Evolutionary conservation across 176 grass and related monocot genomes (phyloP), one percentile per base, ranked within the genome.

Genomic region (Lolium rigidum): DNA sequence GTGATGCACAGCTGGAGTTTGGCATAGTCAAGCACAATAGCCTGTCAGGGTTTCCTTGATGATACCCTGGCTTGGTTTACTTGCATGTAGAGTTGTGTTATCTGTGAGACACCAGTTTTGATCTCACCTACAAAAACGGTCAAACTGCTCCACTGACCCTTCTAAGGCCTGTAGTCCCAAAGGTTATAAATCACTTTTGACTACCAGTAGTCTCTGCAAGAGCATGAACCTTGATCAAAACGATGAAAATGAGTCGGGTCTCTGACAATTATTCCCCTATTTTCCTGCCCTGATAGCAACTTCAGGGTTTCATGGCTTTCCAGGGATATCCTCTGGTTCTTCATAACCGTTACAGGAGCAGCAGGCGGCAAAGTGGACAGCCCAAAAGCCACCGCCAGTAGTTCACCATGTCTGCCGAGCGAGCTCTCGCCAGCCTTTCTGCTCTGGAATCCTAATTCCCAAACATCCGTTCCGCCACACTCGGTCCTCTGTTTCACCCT

Each of bases 141-240:
- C 8, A 78, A 26, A 24, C 18, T 69, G 50, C 12, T 87, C 70
- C 26, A 21, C 49, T 56, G 66, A 63, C 66, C 28, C 31, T 84
- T 76, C 57, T 31, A 57, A 49, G 49, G 9, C 44, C 9, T 21
- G 5, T 37, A 78, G 52, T 44, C 78, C 78, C 64, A 25, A 77
- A 15, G 2, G 2, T 63, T 47, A 83, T n/a, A 55, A 3, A 75
- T 39, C 6, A 9, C n/a, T 22, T 65, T 55, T 50, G 14, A 44
- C 69, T 90, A 98, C 93, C 95, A 98, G 70, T 95, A 98, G 63
- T 91, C 89, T 71, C 87, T 69, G 70, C 95, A 95, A 65, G 93
- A 90, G 67, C 92, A 98, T 16, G 89, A 95, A 41, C 95, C 93
- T 82, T 77, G 76, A 74, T 18, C 82, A 65, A 98, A 95, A 81